These are phyloP conservation scores for Fusarium kyushuense DNA, from an alignment of 2,329 filamentous ascomycete species.

Conservation along the genomic window DNA sequence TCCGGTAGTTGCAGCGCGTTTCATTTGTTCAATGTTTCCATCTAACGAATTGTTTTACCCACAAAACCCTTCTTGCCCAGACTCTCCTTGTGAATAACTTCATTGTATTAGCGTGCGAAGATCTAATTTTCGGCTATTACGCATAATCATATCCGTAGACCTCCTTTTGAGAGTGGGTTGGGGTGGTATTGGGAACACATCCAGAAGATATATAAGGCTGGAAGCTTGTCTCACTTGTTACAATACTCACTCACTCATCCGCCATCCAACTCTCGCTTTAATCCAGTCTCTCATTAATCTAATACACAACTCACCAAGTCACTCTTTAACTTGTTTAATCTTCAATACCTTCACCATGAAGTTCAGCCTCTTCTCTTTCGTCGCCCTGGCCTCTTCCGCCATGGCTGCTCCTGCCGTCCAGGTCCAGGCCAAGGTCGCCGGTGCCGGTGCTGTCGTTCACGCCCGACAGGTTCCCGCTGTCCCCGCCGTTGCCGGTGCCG, in stretches of 20 bases:
- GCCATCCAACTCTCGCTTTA: constrained; percentile 8
- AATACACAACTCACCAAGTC: constrained; percentile 27
- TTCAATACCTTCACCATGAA: constrained; percentile 19
- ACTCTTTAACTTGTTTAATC: constrained; percentile 18
- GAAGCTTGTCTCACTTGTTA: background rate
- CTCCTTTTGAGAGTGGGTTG: constrained; percentile 9
- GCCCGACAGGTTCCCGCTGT: background rate
- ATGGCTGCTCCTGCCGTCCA: constrained; percentile 16
- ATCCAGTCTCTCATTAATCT: constrained; percentile 25
- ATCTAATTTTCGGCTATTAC: constrained; percentile 21
- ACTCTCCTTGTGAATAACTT: background rate
- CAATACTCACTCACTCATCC: background rate
- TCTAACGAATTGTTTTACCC: background rate
- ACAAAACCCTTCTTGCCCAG: background rate
- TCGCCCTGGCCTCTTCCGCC: constrained; percentile 17
- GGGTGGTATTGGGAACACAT: background rate
- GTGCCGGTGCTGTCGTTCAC: background rate
- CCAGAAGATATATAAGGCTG: constrained; percentile 12
- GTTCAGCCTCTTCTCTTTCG: constrained; percentile 29
- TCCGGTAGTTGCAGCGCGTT: constrained; percentile 20
- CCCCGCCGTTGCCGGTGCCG: background rate
- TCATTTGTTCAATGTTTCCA: constrained; percentile 12
- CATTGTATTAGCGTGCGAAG: constrained; percentile 2
- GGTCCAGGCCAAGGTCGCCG: background rate
- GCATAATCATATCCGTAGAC: background rate